phyloP scores from a whole-genome alignment of 768 basidiomycete species.

The Lactarius hengduanensis region DNA sequence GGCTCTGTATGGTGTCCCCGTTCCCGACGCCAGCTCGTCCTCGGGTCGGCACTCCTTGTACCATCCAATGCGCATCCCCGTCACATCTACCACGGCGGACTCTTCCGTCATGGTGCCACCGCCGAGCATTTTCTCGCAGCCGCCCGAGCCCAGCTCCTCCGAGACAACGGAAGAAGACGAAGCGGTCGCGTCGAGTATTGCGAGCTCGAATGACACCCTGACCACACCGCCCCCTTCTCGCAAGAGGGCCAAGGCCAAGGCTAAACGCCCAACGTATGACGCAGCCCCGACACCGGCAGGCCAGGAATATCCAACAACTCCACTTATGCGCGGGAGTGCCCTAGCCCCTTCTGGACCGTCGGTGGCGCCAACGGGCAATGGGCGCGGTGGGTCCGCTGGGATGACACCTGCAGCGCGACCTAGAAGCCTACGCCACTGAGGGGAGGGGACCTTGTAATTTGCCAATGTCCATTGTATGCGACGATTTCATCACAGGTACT shows the following conservation, averaged over 20 bases:
- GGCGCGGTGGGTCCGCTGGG: conserved; percentile 19
- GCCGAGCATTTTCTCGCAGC: conserved; percentile 25
- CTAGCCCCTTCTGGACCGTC: conserved; percentile 14
- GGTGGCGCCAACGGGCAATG: conserved; percentile 1
- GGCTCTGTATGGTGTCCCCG: conserved; percentile 20
- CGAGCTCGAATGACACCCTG: conserved; percentile 28
- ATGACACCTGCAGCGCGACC: conserved; percentile 26
- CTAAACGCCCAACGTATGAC: conserved; percentile 23
- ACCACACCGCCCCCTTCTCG: conserved; percentile 27
- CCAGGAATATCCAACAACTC: conserved; percentile 23
- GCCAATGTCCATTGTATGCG: neutral
- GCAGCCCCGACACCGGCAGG: conserved; percentile 18
- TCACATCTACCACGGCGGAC: conserved; percentile 17
- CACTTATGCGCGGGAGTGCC: conserved; percentile 10
- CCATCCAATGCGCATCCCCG: conserved; percentile 16
- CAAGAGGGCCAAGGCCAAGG: conserved; percentile 7
- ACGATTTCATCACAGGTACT: conserved; percentile 2
- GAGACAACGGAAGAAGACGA: conserved; percentile 28
- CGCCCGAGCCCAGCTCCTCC: conserved; percentile 17
- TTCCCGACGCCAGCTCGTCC: conserved; percentile 21
- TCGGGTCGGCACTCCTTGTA: conserved; percentile 14
- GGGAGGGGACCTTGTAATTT: neutral
- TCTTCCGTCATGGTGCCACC: conserved; percentile 24
- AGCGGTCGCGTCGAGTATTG: conserved; percentile 23
- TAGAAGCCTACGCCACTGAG: conserved; percentile 17